Percentiles rank a stretch among this genome's conserved stretches.
phyloP scores from a whole-genome alignment of 2,329 filamentous ascomycete genomes.

The Dothideomycetidae sp. region DNA sequence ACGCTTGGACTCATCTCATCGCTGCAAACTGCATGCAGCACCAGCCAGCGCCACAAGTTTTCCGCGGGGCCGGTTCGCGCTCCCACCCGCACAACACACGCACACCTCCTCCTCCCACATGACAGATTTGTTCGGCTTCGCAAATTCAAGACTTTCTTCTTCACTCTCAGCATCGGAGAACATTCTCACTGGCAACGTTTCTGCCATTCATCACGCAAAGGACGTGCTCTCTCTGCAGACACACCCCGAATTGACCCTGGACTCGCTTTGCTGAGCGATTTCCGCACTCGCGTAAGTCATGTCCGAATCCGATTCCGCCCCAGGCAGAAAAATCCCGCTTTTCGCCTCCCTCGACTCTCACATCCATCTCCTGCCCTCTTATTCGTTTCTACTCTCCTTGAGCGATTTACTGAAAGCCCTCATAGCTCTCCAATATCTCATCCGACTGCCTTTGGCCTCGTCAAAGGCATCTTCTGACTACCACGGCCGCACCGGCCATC shows the following conservation, averaged over 20 bases:
- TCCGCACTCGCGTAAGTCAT: background rate
- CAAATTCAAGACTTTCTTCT: background rate
- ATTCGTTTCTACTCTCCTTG: conserved; percentile 2
- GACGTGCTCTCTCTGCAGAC: background rate
- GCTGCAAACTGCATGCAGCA: background rate
- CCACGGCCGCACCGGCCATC: conserved; percentile 31
- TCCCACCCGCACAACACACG: background rate
- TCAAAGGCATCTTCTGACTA: conserved; percentile 29
- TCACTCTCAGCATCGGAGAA: background rate
- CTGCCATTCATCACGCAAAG: background rate
- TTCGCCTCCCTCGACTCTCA: background rate
- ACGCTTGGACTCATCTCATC: background rate
- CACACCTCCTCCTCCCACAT: too few species aligned
- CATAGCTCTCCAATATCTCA: background rate
- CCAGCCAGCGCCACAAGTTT: background rate
- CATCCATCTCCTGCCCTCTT: background rate
- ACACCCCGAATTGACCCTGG: background rate
- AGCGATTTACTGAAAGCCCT: conserved; percentile 6
- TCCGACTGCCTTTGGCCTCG: conserved; percentile 21
- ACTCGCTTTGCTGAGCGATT: background rate
- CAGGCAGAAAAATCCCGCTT: background rate
- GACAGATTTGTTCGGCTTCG: too few species aligned
- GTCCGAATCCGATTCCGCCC: too few species aligned
- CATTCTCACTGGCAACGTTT: background rate
- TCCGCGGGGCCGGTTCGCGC: background rate